Evolutionary conservation across 352 stramenopile species (phyloP).

Genomic region (Phytophthora foliorum): DNA sequence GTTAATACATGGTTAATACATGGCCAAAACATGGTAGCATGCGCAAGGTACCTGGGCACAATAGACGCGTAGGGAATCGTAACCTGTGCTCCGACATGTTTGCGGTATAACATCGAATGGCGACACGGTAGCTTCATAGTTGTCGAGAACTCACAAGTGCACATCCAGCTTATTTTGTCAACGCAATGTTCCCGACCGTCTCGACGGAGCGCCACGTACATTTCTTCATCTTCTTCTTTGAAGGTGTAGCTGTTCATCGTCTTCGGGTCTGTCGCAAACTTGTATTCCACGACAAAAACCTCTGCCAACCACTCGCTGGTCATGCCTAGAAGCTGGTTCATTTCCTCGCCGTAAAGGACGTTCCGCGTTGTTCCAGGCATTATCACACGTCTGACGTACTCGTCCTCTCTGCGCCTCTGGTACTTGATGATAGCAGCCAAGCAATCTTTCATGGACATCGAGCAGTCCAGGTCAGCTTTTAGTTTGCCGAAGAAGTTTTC

Average conservation of each 20-base stretch:
- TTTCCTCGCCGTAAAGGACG: not conserved
- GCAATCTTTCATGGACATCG: constrained; percentile 7
- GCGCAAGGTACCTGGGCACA: constrained; percentile 6
- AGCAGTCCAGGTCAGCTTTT: constrained; percentile 3
- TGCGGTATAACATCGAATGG: constrained; percentile 6
- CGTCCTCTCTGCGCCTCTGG: not conserved
- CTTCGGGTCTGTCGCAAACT: not conserved
- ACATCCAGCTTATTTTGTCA: constrained; percentile 10
- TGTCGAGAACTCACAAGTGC: not conserved
- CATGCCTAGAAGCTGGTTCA: not conserved
- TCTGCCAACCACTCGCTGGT: not conserved
- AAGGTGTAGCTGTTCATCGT: not conserved
- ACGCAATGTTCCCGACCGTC: not conserved
- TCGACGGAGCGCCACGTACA: not conserved
- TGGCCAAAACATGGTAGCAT: too few relatives aligned
- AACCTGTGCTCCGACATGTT: not conserved
- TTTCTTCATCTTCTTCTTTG: not conserved
- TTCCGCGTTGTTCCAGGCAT: not conserved
- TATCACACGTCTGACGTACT: not conserved
- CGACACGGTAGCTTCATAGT: constrained; percentile 18
- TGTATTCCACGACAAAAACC: not conserved
- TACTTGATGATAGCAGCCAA: constrained; percentile 1
- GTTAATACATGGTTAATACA: not conserved
- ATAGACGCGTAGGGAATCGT: constrained; percentile 13
- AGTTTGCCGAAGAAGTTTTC: constrained; percentile 13